Conservation (phyloP, 2,329 filamentous ascomycete genomes). For the Pseudogymnoascus sp. region DNA sequence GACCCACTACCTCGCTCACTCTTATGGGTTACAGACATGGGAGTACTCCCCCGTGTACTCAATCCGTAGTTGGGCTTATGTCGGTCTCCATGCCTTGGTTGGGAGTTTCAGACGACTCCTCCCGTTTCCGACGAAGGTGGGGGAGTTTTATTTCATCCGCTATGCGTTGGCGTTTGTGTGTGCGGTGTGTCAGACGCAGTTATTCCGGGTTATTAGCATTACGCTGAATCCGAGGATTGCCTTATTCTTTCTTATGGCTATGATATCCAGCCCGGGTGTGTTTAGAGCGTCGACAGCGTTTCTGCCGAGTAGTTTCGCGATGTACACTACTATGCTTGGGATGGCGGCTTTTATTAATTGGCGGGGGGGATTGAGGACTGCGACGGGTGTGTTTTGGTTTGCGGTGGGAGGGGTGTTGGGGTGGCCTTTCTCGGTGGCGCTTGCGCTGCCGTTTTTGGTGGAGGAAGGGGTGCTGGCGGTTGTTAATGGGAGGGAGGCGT, state of each 20-base stretch:
- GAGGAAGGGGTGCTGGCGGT: slow-evolving; percentile 61
- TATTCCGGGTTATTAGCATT: slow-evolving; percentile 70
- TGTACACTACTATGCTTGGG: slow-evolving; percentile 87
- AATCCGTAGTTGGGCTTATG: slow-evolving; percentile 92
- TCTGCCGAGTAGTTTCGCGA: slow-evolving; percentile 89
- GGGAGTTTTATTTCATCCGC: slow-evolving; percentile 84
- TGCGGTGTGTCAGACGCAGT: slow-evolving; percentile 70
- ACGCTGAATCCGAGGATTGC: slow-evolving; percentile 77
- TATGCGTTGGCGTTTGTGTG: slow-evolving; percentile 66
- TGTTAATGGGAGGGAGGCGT: slow-evolving; percentile 47
- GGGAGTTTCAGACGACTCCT: slow-evolving; percentile 59
- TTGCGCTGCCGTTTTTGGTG: slow-evolving; percentile 70
- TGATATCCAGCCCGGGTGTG: slow-evolving; percentile 77
- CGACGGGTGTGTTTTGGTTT: slow-evolving; percentile 83
- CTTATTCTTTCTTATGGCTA: slow-evolving; percentile 71
- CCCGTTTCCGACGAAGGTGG: slow-evolving; percentile 53
- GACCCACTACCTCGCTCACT: slow-evolving; percentile 85
- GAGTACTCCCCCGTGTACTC: slow-evolving; percentile 94
- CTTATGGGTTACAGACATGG: slow-evolving; percentile 94
- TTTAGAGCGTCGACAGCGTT: slow-evolving; percentile 85
- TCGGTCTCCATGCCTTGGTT: slow-evolving; percentile 67
- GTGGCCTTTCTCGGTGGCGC: slow-evolving; percentile 86
- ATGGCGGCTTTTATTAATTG: slow-evolving; percentile 87
- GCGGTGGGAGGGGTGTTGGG: slow-evolving; percentile 76
- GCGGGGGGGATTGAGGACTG: slow-evolving; percentile 69